A percentile compares a stretch with the other conserved stretches of the same genome.
Conservation (phyloP, 495 filamentous ascomycete species). For the Xylaria venustula region DNA sequence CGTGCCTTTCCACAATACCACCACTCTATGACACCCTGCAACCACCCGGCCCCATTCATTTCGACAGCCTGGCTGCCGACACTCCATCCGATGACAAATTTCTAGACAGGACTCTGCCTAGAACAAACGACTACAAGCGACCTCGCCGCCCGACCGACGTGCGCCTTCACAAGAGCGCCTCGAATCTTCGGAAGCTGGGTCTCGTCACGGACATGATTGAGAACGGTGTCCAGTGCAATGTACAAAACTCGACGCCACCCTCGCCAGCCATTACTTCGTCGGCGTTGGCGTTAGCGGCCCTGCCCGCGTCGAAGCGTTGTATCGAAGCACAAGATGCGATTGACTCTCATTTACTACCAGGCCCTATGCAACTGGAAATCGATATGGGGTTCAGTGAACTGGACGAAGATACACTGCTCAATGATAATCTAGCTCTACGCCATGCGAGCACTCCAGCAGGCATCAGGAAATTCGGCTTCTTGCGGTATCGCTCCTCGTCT, state of each 20-base stretch:
- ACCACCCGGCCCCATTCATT: not conserved
- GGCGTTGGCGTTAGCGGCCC: not conserved
- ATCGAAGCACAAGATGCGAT: slow-evolving; percentile 19
- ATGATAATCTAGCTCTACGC: slow-evolving; percentile 21
- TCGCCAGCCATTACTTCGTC: slow-evolving; percentile 16
- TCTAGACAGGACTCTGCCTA: not conserved
- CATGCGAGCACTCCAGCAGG: slow-evolving; percentile 29
- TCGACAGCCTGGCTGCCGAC: not conserved
- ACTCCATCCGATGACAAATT: not conserved
- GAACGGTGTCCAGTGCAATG: slow-evolving; percentile 36
- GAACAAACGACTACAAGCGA: slow-evolving; percentile 4
- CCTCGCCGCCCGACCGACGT: slow-evolving; percentile 17
- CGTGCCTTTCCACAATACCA: slow-evolving; percentile 3
- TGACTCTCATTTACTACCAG: slow-evolving; percentile 14
- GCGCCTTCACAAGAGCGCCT: slow-evolving; percentile 19
- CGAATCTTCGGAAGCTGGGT: slow-evolving; percentile 24
- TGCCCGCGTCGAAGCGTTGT: not conserved
- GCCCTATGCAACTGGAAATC: slow-evolving; percentile 25
- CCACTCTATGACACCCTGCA: slow-evolving; percentile 9
- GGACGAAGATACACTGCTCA: slow-evolving; percentile 19
- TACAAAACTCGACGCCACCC: slow-evolving; percentile 21
- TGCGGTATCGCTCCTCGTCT: slow-evolving; percentile 38
- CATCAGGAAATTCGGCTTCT: slow-evolving; percentile 33
- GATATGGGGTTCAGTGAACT: slow-evolving; percentile 25
- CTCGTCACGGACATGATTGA: slow-evolving; percentile 37